Evolutionary conservation across 2,329 filamentous ascomycete species (phyloP), one percentile per base, ranked within the genome.

Genomic region (Seiridium unicorne): DNA sequence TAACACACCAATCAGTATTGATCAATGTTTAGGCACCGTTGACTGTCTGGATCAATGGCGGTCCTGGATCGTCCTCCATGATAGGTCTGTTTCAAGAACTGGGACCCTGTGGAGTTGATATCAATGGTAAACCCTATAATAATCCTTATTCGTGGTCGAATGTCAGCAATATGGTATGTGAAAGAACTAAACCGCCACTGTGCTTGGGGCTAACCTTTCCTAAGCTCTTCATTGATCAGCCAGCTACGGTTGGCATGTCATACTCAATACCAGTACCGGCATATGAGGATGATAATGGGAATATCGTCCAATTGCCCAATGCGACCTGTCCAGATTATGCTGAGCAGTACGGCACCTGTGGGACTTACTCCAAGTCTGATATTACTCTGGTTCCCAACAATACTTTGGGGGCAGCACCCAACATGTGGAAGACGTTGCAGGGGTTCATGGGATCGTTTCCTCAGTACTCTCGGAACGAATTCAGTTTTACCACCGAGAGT

Each of bases 401-500:
- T 5, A 86, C 84, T 1, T 65, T 73, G n/a, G 74, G 72, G 56
- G 83, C 84, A 2, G 84, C 84, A 3, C 83, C 83, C 1, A 82
- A 81, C 59, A 84, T 87, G 74, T 88, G 83, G 82, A 84, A 82
- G 70, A 84, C 83, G 0, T 67, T 87, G 35, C 84, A 87, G 66
- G 84, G 83, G 1, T 87, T 88, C 70, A 85, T 87, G 80, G 84
- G 84, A 2, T 84, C 79, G 0, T 87, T 87, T 67, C 84, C 78
- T 2, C 67, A 80, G 60, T 81, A 81, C 64, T 73, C 77, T 0
- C 73, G 79, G 26, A 73, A 79, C 47, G 79, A 78, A 0, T 82
- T 86, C 66, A 79, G 81, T 66, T 84, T 86, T 65, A 74, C 83
- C 1, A 84, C 81, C 0, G 83, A 86, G 69, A 81, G 77, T 40